Percentiles rank a stretch among this genome's conserved stretches.
Conservation (phyloP, 768 basidiomycete species). For the Lactarius deliciosus region DNA sequence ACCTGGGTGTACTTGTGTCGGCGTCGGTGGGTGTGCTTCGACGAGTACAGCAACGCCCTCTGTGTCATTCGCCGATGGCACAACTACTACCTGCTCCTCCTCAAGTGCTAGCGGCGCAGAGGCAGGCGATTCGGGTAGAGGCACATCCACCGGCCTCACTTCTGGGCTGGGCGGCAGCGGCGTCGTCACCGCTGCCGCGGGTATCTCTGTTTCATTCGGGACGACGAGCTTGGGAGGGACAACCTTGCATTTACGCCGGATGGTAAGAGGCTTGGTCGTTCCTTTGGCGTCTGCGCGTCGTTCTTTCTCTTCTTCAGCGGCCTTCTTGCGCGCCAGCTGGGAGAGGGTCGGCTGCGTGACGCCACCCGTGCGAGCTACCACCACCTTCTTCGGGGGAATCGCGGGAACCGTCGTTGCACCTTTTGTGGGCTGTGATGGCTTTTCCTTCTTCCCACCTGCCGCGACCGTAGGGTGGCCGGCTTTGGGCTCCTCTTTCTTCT, state of each 20-base stretch:
- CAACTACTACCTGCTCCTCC: not conserved
- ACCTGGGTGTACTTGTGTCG: not conserved
- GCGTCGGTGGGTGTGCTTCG: not conserved
- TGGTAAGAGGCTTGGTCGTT: slow-evolving; percentile 11
- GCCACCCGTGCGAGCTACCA: slow-evolving; percentile 21
- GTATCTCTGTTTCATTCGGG: slow-evolving; percentile 14
- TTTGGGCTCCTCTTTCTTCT: slow-evolving; percentile 3
- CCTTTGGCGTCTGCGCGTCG: slow-evolving; percentile 18
- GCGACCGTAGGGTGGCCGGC: not conserved
- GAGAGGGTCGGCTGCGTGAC: slow-evolving; percentile 30
- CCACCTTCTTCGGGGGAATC: slow-evolving; percentile 16
- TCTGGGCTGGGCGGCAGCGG: slow-evolving; percentile 20
- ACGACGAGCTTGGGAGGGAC: not conserved
- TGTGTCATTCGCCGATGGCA: not conserved
- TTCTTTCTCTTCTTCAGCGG: slow-evolving; percentile 22
- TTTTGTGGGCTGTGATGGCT: slow-evolving; percentile 8
- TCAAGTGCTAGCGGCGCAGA: not conserved
- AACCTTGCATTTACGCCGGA: slow-evolving; percentile 3
- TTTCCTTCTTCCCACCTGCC: not conserved
- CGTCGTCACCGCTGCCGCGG: slow-evolving; percentile 4
- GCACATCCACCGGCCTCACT: slow-evolving; percentile 19
- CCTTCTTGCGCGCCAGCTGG: slow-evolving; percentile 30
- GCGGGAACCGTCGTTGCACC: not conserved
- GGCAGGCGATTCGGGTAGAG: slow-evolving; percentile 23
- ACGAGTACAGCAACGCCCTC: not conserved